phyloP scores from a whole-genome alignment of 352 stramenopile species.

The Globisporangium lucens region DNA sequence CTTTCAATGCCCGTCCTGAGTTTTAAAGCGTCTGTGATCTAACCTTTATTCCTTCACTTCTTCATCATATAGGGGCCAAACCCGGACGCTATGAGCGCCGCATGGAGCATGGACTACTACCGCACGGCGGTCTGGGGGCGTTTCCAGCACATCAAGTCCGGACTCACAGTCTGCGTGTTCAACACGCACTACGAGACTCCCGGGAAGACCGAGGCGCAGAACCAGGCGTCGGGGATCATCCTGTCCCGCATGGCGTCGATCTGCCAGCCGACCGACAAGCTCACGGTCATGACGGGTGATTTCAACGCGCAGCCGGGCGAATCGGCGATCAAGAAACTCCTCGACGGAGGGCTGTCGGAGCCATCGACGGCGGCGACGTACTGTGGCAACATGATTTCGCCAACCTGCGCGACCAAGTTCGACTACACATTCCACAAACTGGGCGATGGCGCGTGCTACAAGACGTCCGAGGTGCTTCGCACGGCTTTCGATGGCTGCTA shows the following conservation, averaged over 20 bases:
- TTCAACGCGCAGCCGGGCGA: conserved; percentile 68
- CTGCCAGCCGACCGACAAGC: conserved; percentile 56
- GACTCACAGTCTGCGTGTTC: conserved; percentile 62
- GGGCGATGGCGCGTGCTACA: conserved; percentile 39
- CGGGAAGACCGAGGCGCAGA: conserved; percentile 68
- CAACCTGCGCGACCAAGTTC: conserved; percentile 63
- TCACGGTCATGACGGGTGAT: conserved; percentile 63
- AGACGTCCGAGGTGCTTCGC: conserved; percentile 53
- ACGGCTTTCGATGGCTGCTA: conserved; percentile 67
- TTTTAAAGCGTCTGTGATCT: background rate
- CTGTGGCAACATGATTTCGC: conserved; percentile 61
- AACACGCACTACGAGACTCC: conserved; percentile 86
- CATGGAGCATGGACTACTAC: conserved; percentile 73
- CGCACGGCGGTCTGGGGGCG: conserved; percentile 65
- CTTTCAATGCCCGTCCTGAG: no score
- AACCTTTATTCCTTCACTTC: background rate
- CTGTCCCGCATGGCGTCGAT: conserved; percentile 38
- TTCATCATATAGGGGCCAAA: conserved; percentile 29
- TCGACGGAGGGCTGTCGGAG: conserved; percentile 41
- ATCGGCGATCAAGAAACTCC: conserved; percentile 54
- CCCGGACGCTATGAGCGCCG: conserved; percentile 42
- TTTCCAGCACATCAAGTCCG: conserved; percentile 62
- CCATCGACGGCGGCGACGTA: conserved; percentile 48
- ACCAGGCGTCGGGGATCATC: conserved; percentile 63
- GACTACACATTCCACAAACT: conserved; percentile 57